Conservation (phyloP, 768 basidiomycete species). For the Rhodosporidiobolus odoratus region DNA sequence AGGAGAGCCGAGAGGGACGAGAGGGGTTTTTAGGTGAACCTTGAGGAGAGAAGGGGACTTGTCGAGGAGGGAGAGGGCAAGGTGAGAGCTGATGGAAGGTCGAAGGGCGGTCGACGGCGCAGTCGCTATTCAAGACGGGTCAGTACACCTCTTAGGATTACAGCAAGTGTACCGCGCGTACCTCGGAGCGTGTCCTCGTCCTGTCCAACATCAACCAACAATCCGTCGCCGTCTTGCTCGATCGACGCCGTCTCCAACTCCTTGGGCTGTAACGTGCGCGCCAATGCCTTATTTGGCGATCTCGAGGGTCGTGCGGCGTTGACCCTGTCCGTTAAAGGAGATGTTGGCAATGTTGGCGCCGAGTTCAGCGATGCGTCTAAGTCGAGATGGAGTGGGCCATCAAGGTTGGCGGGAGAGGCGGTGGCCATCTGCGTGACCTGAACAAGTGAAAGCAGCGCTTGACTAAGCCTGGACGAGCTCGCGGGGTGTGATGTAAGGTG, state of each 20-base stretch:
- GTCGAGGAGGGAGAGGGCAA: constrained; percentile 22
- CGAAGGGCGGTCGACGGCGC: background rate
- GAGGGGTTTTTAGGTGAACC: background rate
- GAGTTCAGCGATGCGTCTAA: background rate
- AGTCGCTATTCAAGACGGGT: background rate
- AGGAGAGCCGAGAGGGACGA: constrained; percentile 15
- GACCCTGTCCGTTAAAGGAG: too few species aligned
- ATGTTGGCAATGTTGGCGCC: background rate
- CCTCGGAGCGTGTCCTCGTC: background rate
- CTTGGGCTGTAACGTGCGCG: too few species aligned
- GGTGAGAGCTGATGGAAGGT: background rate
- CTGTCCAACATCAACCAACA: background rate
- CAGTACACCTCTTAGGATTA: background rate
- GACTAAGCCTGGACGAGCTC: background rate
- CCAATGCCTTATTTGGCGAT: too few species aligned
- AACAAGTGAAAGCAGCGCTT: background rate
- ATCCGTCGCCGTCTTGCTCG: background rate
- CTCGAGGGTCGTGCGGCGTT: too few species aligned
- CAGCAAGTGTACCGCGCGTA: too few species aligned
- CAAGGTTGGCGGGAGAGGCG: background rate
- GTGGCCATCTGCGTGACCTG: background rate
- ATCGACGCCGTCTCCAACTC: too few species aligned
- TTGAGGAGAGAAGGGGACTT: constrained; percentile 10
- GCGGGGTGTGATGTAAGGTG: background rate
- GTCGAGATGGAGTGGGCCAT: background rate